Conservation (phyloP, 169 alveolate species). For the Plasmodium inui region DNA sequence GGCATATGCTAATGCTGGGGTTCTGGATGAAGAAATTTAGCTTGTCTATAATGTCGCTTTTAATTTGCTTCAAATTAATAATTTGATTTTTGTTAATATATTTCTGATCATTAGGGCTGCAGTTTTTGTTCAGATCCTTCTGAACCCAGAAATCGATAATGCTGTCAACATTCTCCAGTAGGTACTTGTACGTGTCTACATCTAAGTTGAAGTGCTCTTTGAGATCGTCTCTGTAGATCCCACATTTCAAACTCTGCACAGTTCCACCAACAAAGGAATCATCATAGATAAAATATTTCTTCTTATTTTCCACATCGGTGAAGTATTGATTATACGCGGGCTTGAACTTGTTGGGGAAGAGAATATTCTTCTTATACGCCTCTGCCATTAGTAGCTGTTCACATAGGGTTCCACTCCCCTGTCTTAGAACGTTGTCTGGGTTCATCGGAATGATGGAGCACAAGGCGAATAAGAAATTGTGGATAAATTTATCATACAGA, state of each 20-base stretch:
- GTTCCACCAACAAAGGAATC: conserved; percentile 96
- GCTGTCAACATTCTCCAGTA: conserved; percentile 88
- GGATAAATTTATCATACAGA: conserved; percentile 97
- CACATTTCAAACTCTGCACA: conserved; percentile 96
- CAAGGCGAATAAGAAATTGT: conserved; percentile 97
- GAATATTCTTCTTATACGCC: conserved; percentile 94
- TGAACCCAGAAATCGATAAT: conserved; percentile 88
- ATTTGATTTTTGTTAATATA: conserved; percentile 55
- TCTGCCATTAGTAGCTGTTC: conserved; percentile 98
- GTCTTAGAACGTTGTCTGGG: conserved; percentile 97
- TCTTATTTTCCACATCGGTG: conserved; percentile 77
- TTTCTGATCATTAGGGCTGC: conserved; percentile 18
- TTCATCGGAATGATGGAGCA: conserved; percentile 97
- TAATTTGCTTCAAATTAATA: conserved; percentile 40
- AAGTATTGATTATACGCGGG: conserved; percentile 89
- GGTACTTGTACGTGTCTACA: conserved; percentile 88
- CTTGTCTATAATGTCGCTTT: conserved; percentile 27
- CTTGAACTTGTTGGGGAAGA: conserved; percentile 97
- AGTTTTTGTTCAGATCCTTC: conserved; percentile 71
- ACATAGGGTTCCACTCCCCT: conserved; percentile 99
- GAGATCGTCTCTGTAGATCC: conserved; percentile 97
- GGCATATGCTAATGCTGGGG: conserved; percentile 82
- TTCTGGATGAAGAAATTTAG: conserved; percentile 58
- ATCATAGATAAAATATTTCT: conserved; percentile 86
- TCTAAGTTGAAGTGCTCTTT: conserved; percentile 94